These are phyloP conservation scores for Proliferodiscus dingleyae DNA, from an alignment of 2,329 filamentous ascomycete genomes.

Conservation along the genomic window DNA sequence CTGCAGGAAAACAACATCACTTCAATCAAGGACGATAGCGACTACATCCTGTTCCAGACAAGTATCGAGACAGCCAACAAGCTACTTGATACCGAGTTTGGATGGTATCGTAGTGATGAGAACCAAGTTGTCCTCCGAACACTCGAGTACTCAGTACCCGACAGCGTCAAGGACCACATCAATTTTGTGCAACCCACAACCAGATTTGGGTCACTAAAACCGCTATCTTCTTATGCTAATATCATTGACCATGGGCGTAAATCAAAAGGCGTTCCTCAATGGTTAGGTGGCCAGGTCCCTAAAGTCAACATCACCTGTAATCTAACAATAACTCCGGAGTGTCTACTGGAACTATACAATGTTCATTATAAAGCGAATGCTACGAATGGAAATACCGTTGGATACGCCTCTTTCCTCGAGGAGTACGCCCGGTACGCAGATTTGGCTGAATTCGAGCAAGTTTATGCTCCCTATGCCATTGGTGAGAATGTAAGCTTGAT, in stretches of 20 bases:
- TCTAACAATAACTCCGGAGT: conserved; percentile 29
- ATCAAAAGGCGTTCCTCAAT: conserved; percentile 9
- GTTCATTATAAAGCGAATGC: conserved; percentile 17
- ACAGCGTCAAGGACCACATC: conserved; percentile 31
- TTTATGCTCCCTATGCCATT: conserved; percentile 40
- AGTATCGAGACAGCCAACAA: conserved; percentile 33
- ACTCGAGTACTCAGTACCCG: conserved; percentile 37
- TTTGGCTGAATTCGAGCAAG: conserved; percentile 38
- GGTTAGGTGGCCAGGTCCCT: conserved; percentile 4
- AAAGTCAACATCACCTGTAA: conserved; percentile 24
- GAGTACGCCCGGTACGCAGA: conserved; percentile 30
- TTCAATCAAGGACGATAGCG: conserved; percentile 34
- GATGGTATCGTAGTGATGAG: conserved; percentile 33
- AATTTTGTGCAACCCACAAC: conserved; percentile 39
- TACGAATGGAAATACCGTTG: conserved; percentile 15
- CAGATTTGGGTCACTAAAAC: conserved; percentile 29
- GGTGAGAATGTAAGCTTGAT: conserved; percentile 29
- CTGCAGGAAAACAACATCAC: conserved; percentile 34
- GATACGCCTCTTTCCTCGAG: conserved; percentile 17
- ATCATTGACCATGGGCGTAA: conserved; percentile 9
- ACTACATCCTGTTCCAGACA: conserved; percentile 22
- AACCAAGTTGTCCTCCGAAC: conserved; percentile 34
- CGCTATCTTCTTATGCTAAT: conserved; percentile 9
- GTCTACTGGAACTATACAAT: conserved; percentile 30
- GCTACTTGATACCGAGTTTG: conserved; percentile 36